Conservation (phyloP, 2,329 filamentous ascomycete species). For the Xylariaceae sp. region DNA sequence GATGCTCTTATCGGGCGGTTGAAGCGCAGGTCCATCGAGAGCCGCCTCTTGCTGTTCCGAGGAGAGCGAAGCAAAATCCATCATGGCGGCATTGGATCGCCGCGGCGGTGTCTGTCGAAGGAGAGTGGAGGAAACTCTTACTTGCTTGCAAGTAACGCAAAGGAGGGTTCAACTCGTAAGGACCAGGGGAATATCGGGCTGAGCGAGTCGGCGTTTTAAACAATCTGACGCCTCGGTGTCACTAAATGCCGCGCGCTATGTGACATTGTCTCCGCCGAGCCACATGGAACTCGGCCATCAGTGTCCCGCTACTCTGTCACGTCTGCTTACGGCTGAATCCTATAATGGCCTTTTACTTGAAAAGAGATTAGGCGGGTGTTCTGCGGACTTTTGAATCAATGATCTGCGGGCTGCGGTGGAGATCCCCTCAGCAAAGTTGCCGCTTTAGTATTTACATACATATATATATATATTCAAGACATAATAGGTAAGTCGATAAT, state of each 20-base stretch:
- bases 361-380: background rate
- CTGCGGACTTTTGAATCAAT: background rate
- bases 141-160: background rate
- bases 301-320: background rate
- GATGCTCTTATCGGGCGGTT: slow-evolving; percentile 12
- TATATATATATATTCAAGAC: too few species aligned
- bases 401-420: background rate
- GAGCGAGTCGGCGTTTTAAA: background rate
- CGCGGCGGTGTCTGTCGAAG: background rate
- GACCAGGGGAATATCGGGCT: background rate
- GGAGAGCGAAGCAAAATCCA: slow-evolving; percentile 7
- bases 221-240: background rate
- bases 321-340: background rate
- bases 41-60: slow-evolving; percentile 7
- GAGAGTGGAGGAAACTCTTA: too few species aligned
- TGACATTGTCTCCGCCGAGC: background rate
- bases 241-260: background rate
- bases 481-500: too few species aligned
- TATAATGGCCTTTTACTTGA: background rate
- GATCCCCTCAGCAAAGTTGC: background rate
- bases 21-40: slow-evolving; percentile 18
- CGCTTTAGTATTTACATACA: too few species aligned
- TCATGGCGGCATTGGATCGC: background rate
- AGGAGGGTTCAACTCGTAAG: background rate
- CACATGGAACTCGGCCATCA: background rate